Base-by-base conservation (phyloP, 495 filamentous ascomycete genomes). In the Aspergillus funiculosus region DNA sequence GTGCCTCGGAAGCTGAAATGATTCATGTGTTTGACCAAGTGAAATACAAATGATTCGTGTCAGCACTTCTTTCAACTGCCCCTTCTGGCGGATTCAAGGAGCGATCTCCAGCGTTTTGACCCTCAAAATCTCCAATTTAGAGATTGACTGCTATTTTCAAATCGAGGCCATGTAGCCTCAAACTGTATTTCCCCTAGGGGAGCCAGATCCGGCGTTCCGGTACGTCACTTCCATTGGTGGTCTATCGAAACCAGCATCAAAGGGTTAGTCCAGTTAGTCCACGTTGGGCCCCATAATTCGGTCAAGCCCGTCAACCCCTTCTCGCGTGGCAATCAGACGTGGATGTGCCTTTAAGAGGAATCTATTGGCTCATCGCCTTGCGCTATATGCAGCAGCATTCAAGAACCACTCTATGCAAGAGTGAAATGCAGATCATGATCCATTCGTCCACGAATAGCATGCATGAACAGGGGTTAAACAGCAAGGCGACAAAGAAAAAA, bases 311-410 rank as follows among this genome's bases (percentile, higher is more conserved):
- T 29, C 19, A 18, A 14, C 13, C 43, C 43, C 18, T 24, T 28
- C 13, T 39, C 36, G 46, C 46, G 37, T 41, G 37, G 44, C 26
- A 15, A 24, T 18, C 27, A 48, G n/a, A 48, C 46, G 29, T 41
- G 46, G 14, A 35, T n/a, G n/a, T n/a, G n/a, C n/a, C n/a, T n/a
- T n/a, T n/a, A 26, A 5, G 9, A 10, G 1, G 8, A 1, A 11
- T 2, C 9, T 6, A 13, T 18, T 6, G n/a, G n/a, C 18, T 10
- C 19, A 45, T 36, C 37, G 42, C 30, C n/a, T 45, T 13, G 14
- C 13, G 18, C 21, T 22, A 5, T 24, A 43, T 13, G 21, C 15
- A 27, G 39, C 21, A 26, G 11, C 14, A 22, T 40, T 40, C 29
- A 4, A 32, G 37, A 41, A 36, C 0, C 6, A 10, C 17, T 30